Base-by-base conservation (phyloP, 352 stramenopile species). In the Globisporangium sylvaticum region DNA sequence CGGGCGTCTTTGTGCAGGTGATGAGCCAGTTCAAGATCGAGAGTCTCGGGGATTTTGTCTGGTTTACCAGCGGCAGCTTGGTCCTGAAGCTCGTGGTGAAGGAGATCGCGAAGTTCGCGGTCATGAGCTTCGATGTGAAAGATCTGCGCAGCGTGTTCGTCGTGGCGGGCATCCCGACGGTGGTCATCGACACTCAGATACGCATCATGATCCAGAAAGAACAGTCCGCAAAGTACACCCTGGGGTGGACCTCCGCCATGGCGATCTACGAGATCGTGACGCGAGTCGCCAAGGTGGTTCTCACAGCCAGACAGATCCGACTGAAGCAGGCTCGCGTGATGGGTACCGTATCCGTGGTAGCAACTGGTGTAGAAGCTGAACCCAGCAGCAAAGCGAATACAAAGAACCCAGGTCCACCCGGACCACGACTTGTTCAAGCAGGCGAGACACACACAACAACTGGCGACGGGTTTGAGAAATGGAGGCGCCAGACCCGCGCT, bases 131-230 rank as follows among this genome's bases (percentile, higher is more conserved):
- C 44, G 52, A 32, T 10, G 32, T 62, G 29, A 61, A 59, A 0
- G 59, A 71, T 20, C 46, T 65, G 10, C 48, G 57, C 1, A 65
- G 32, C 12, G 71, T 74, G 54, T 67, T 68, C 12, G 55, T 58
- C 7, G 55, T 57, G 5, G 24, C 65, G 2, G 66, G 60, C 0
- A 39, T 73, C 8, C 66, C 62, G 8, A 75, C 66, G 1, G 66
- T 72, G 22, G 44, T 75, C 22, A 65, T 75, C 12, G 69, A 72
- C 42, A 72, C 62, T 0, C 69, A 75, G 56, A 48, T 75, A 15
- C 56, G 65, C 0, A 61, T 75, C 27, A 42, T 75, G 20, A 29
- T 44, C 12, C 60, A 58, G n/a, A 44, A 27, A 42, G 34, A 42
- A 10, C 34, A 42, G 12, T 42, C 34, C 3, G 27, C n/a, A 18